Evolutionary conservation across 306 rosid genomes (phyloP), one percentile per base, ranked within the genome.

Genomic region (Cucurbita moschata): DNA sequence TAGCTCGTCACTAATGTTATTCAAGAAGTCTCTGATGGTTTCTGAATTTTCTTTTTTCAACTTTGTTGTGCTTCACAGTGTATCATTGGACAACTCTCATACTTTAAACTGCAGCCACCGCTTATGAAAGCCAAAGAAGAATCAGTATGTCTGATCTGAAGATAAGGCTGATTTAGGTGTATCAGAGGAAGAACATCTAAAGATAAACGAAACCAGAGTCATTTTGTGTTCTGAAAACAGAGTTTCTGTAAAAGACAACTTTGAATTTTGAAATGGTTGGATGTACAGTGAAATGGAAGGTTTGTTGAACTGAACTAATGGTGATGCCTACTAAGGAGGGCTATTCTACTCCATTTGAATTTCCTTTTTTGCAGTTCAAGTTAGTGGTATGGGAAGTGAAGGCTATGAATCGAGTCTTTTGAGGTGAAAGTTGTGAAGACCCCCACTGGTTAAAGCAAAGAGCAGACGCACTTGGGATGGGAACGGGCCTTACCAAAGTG

Each of bases 381-480:
- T 30, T 30, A 30, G 13, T 8, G 0, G 47, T 43, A 30, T 30
- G 35, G 35, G 6, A 43, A 43, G 39, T 65, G 38, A 43, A 65
- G 54, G 14, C 54, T 19, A 66, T 19, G 39, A 23, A 66, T 66
- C 44, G 73, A 68, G 73, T 49, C 57, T 68, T 68, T 47, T 68
- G 56, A 68, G 73, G 57, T 26, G 57, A 68, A 21, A 21, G 14
- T 46, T 50, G 52, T 50, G 73, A 68, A 47, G 73, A 10, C 57
- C 73, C 73, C 73, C 73, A 68, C 57, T 23, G 39, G 73, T 68
- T 68, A 68, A 68, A 47, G 73, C 73, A 68, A 19, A 43, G 71
- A 42, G 52, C 8, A 64, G 71, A 42, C 6, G 56, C 73, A 67
- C 56, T 67, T 44, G 56, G 73, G 49, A 66, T 44, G 19, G 5